Evolutionary conservation across 2,329 filamentous ascomycete species (phyloP), one percentile per base, ranked within the genome.

Genomic region (Monosporascus sp.): DNA sequence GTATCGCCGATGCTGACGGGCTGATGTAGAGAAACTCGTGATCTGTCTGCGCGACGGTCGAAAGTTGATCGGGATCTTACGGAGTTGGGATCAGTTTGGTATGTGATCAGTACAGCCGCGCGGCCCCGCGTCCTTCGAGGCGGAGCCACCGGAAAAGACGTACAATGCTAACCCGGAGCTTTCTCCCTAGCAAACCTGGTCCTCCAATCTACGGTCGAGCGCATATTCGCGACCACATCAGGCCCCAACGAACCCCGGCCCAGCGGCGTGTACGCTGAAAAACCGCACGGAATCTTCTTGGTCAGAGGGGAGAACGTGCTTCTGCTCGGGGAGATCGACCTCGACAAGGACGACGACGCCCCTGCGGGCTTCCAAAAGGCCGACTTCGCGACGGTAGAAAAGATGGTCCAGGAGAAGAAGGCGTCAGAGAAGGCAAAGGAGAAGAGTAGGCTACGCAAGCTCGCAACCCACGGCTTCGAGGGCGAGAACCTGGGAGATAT

Each of bases 71-170:
- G 94, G 94, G 31, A 89, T 97, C 47, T 75, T 99, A 62, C 82
- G 94, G 66, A 96, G 90, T 63, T 99, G 94, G 91, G 94, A 99
- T 73, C 94, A 99, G 72, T 97, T 96, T 68, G 93, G 92, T 96
- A 85, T 65, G 78, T 71, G 41, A 35, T 35, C 4, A 14, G 31
- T 35, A 9, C 31, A 35, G 31, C 9, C 31, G 9, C 9, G 28
- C 28, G 28, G 9, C 28, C 28, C 28, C 9, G 28, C 5, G 28
- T 31, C 4, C 28, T 31, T 11, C 3, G 28, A 31, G 28, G 9
- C 28, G 31, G 31, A 9, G 31, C 31, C 5, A 35, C 31, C 31
- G 31, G 31, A 35, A 14, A 35, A 14, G n/a, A 48, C 46, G n/a
- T 45, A 11, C 63, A 50, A 26, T 41, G 35, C 18, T 51, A 46